Evolutionary conservation across 2,329 filamentous ascomycete genomes (phyloP).

Genomic region (Arthrobotrys sphaeroides): DNA sequence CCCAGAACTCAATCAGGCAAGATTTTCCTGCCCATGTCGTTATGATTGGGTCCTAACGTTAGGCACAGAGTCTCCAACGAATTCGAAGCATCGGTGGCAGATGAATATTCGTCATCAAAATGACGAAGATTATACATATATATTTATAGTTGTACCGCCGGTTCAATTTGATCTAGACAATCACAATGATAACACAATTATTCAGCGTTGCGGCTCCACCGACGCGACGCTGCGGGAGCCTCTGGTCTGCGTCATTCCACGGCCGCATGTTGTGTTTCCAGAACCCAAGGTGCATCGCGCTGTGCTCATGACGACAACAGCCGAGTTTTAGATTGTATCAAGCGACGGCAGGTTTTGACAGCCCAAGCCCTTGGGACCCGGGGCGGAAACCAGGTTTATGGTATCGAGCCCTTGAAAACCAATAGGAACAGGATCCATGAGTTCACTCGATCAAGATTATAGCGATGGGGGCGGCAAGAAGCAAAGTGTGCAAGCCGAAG

Average conservation of each 20-base stretch:
- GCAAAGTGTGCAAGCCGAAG: no score
- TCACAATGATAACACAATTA: not conserved
- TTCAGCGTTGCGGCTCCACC: not conserved
- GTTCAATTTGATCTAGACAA: not conserved
- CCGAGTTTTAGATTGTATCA: not conserved
- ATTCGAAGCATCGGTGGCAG: not conserved
- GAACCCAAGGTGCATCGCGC: not conserved
- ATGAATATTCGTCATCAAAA: constrained; percentile 5
- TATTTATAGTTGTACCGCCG: constrained; percentile 12
- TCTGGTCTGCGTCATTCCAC: not conserved
- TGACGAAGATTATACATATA: not conserved
- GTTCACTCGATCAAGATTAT: no score
- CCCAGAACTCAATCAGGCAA: not conserved
- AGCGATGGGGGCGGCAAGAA: no score
- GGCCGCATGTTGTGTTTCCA: not conserved
- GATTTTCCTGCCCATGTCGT: not conserved
- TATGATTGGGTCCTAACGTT: constrained; percentile 7
- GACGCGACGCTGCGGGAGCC: not conserved
- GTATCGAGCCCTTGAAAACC: not conserved
- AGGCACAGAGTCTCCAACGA: not conserved
- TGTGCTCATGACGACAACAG: not conserved
- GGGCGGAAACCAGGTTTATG: constrained; percentile 5
- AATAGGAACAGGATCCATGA: not conserved
- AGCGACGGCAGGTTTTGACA: not conserved
- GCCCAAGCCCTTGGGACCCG: not conserved